These are phyloP conservation scores for Coleophoma cylindrospora DNA, from an alignment of 2,329 filamentous ascomycete genomes.

Conservation along the genomic window DNA sequence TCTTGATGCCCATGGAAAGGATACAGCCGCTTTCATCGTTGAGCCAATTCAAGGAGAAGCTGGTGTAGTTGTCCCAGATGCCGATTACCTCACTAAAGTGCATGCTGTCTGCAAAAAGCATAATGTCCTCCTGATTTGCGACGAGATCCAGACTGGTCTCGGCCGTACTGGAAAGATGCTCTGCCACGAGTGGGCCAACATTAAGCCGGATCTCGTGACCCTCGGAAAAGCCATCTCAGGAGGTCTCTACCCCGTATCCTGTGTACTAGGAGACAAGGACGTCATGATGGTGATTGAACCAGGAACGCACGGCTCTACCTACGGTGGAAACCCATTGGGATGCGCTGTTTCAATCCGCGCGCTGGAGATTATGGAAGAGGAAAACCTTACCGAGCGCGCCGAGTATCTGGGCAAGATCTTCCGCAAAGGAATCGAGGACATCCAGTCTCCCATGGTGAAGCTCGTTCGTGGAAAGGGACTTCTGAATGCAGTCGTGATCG, in stretches of 20 bases:
- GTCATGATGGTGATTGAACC: conserved; percentile 95
- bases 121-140: conserved; percentile 93
- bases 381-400: conserved; percentile 78
- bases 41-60: conserved; percentile 98
- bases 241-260: conserved; percentile 98
- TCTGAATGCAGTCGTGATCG: conserved; percentile 93
- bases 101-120: conserved; percentile 87
- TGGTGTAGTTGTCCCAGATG: conserved; percentile 90
- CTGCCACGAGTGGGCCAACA: conserved; percentile 88
- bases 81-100: conserved; percentile 77
- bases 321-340: conserved; percentile 92
- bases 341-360: conserved; percentile 95
- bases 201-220: conserved; percentile 92
- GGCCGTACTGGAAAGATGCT: conserved; percentile 91
- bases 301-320: conserved; percentile 96
- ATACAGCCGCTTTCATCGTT: conserved; percentile 88
- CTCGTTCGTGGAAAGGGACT: conserved; percentile 86
- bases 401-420: conserved; percentile 78
- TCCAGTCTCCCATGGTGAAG: conserved; percentile 78
- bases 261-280: conserved; percentile 80
- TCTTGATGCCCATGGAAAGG: conserved; percentile 73
- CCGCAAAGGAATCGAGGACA: conserved; percentile 68
- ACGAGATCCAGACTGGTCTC: conserved; percentile 98
- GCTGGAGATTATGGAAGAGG: conserved; percentile 88
- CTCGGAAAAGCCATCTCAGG: conserved; percentile 97